Evolutionary conservation across 768 basidiomycete genomes (phyloP).

Genomic region (Naganishia randhawae): DNA sequence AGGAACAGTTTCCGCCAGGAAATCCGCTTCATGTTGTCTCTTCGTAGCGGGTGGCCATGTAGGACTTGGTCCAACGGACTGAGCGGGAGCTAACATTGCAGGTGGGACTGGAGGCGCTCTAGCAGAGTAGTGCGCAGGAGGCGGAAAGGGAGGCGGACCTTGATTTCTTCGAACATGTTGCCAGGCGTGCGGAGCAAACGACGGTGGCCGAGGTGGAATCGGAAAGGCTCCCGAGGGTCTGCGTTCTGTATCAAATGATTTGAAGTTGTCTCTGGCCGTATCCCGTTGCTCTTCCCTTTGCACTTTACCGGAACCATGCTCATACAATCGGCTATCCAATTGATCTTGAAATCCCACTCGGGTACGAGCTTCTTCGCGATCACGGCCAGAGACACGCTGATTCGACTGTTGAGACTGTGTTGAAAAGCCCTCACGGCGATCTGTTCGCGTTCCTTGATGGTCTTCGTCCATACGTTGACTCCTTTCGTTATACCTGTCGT

Average conservation of each 20-base stretch:
- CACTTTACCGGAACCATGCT: neutral
- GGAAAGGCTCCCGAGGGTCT: neutral
- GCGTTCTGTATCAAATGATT: neutral
- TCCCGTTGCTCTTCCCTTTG: neutral
- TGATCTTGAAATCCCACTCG: too few relatives aligned
- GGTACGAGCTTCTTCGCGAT: too few relatives aligned
- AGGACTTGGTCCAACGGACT: neutral
- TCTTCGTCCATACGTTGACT: too few relatives aligned
- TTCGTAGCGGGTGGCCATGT: neutral
- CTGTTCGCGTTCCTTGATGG: neutral
- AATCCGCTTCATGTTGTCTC: neutral
- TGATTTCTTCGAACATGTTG: neutral
- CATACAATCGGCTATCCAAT: too few relatives aligned
- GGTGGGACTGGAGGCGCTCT: constrained; percentile 1
- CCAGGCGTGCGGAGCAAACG: neutral
- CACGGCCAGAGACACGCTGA: too few relatives aligned
- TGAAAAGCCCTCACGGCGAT: neutral
- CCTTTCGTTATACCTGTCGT: too few relatives aligned
- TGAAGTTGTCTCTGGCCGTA: neutral
- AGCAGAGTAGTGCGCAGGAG: neutral
- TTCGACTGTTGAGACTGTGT: neutral
- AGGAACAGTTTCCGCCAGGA: neutral
- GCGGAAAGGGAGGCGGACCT: constrained; percentile 2
- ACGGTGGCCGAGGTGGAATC: neutral
- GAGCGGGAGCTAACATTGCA: neutral